Evolutionary conservation across 371 early-diverging fungal species (phyloP).

Genomic region (Funneliformis caledonium): DNA sequence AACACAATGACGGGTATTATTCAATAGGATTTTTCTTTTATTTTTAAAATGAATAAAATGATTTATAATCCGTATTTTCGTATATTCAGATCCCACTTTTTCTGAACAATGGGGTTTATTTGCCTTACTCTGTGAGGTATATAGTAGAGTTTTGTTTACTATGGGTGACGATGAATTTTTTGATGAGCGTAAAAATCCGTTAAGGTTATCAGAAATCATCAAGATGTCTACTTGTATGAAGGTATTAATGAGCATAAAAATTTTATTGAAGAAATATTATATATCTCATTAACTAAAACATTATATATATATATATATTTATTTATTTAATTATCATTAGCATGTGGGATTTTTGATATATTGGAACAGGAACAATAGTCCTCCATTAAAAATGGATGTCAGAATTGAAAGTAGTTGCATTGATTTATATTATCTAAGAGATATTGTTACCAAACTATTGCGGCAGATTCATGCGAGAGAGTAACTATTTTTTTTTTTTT

Average conservation of each 20-base stretch:
- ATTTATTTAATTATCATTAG: slow-evolving; percentile 44
- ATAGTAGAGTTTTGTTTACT: slow-evolving; percentile 72
- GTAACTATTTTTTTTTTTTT: slow-evolving; percentile 50
- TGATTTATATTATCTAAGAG: slow-evolving; percentile 59
- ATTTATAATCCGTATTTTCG: not conserved
- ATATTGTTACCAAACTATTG: slow-evolving; percentile 67
- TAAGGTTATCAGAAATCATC: slow-evolving; percentile 57
- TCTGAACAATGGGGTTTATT: slow-evolving; percentile 60
- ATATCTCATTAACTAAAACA: slow-evolving; percentile 30
- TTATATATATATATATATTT: slow-evolving; percentile 33
- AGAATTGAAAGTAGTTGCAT: slow-evolving; percentile 56
- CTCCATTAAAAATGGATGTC: slow-evolving; percentile 50
- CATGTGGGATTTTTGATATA: slow-evolving; percentile 74
- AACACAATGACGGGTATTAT: slow-evolving; percentile 17
- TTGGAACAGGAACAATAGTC: slow-evolving; percentile 66
- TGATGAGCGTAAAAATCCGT: slow-evolving; percentile 55
- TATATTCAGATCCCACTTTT: slow-evolving; percentile 1
- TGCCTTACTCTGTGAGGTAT: slow-evolving; percentile 73
- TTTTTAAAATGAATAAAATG: not conserved
- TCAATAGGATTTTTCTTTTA: not conserved
- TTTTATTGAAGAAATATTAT: not conserved
- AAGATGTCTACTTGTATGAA: slow-evolving; percentile 60
- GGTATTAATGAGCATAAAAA: slow-evolving; percentile 47
- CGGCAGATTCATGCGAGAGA: slow-evolving; percentile 84
- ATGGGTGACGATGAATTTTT: slow-evolving; percentile 88